A percentile compares a stretch with the other conserved stretches of the same genome.
Conservation (phyloP, 306 rosid genomes). For the Pterocarpus santalinus region DNA sequence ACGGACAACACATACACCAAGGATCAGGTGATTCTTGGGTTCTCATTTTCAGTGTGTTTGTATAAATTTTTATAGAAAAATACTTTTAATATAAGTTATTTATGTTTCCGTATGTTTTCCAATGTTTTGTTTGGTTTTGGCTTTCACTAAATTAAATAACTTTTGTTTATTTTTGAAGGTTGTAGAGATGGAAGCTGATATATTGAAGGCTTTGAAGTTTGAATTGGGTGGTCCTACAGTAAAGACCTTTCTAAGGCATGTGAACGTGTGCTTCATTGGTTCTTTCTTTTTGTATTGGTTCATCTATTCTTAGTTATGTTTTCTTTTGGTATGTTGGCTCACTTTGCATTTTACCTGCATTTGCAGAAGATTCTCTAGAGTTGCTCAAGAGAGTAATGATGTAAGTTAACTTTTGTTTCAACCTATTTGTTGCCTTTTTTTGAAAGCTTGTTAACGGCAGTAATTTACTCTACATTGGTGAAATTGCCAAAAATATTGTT, state of each 20-base stretch:
- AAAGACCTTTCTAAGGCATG: constrained; percentile 78
- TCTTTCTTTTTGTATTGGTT: not conserved
- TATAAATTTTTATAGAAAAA: too few species aligned
- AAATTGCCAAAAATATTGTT: constrained; percentile 1
- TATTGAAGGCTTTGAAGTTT: constrained; percentile 73
- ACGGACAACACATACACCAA: constrained; percentile 80
- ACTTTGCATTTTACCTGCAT: not conserved
- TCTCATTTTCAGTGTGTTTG: not conserved
- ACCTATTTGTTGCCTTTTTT: not conserved
- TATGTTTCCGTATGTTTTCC: constrained; percentile 4
- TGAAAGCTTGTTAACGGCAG: not conserved
- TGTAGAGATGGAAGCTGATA: constrained; percentile 84
- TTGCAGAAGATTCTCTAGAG: constrained; percentile 72
- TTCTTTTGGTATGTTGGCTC: constrained; percentile 9
- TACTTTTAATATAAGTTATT: not conserved
- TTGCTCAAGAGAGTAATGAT: constrained; percentile 62
- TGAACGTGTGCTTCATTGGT: constrained; percentile 33
- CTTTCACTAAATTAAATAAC: constrained; percentile 1
- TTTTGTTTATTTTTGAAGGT: constrained; percentile 54
- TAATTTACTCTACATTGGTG: not conserved
- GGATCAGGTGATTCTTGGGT: constrained; percentile 62
- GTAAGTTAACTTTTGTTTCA: constrained; percentile 52
- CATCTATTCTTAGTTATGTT: not conserved
- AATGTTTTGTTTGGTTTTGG: not conserved
- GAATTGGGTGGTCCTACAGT: constrained; percentile 91